Evolutionary conservation across 2,329 filamentous ascomycete genomes (phyloP), one percentile per base, ranked within the genome.

Genomic region (Sporothrix pallida): DNA sequence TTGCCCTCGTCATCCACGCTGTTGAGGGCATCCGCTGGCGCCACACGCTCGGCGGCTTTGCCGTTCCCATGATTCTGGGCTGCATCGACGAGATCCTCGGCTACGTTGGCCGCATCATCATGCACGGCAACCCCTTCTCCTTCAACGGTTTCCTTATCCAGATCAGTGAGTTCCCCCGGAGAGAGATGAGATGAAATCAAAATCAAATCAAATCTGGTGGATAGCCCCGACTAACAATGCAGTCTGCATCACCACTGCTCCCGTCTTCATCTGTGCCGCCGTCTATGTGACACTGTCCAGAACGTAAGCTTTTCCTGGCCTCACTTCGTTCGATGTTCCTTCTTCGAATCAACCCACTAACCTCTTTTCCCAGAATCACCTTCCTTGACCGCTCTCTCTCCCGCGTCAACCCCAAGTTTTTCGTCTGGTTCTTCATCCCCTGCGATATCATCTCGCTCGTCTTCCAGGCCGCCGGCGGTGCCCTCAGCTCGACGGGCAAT

Each of bases 101-200:
- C 20, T 93, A 93, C 75, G 80, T 82, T 0, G 91, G 89, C 2
- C 85, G 91, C 12, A 82, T 91, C 70, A 78, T 89, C 77, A 82
- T 90, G 74, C 85, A 86, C 75, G 75, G 85, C 62, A 87, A 92
- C 77, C 88, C 89, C 0, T 92, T 90, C 78, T 83, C 79, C 67
- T 86, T 90, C 78, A 78, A 79, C 13, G 88, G 85, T 8, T 93
- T 92, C 79, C 85, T 92, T 79, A 85, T 91, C n/a, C 88, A 92
- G 78, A 91, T 91, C 76, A 83, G 87, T 87, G 78, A 67, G 84
- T 80, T 0, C 15, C 0, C 63, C 70, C 26, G 71, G 60, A 20
- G 6, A 23, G 17, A 15, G 31, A 26, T 13, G 20, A 69, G 2
- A 42, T 10, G 4, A 69, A 50, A 17, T 23, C 17, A 37, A 17